Evolutionary conservation across 1,284 basidiomycete species (phyloP), one percentile per base, ranked within the genome.

Genomic region (Pseudomicrostroma phylloplanum): DNA sequence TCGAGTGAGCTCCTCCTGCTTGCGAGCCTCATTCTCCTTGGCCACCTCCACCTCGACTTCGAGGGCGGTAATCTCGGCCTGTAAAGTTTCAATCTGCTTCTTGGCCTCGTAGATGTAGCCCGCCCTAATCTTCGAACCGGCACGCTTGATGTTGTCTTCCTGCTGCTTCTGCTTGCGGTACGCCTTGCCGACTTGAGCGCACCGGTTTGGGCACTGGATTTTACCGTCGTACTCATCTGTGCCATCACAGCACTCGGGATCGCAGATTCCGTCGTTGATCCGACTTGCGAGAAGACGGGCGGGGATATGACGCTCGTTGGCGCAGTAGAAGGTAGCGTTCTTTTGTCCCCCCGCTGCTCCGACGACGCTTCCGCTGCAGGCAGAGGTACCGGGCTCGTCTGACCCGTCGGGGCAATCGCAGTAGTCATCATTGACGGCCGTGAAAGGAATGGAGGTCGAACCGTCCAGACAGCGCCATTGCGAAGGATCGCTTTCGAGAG

Each of bases 181-280:
- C 54, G 80, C 86, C 63, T 86, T 85, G 1, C 92, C 91, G 43
- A 90, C 83, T 73, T 89, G 85, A 55, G 84, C 84, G 77, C 94
- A 99, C 6, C 81, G 81, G 78, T 97, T 87, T 21, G 85, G 83
- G 77, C 94, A 99, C 12, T 88, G 82, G 4, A 70, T 59, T 57
- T 80, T 78, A 55, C 73, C 71, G 41, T 75, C 73, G 4, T 81
- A 82, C 80, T 99, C 94, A 79, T 99, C 94, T 0, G 91, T 91
- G n/a, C 96, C 96, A 76, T 99, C 94, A 78, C 94, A 98, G 78
- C 96, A 99, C 76, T 92, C 87, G 1, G 86, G 84, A 75, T 98
- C 92, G 79, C 94, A 98, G 42, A 97, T 83, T 1, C 94, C 94
- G 77, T 99, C 94, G 63, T 88, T 88, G n/a, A 99, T 92, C 65